Evolutionary conservation across 768 basidiomycete species (phyloP).

Genomic region (Calocybe cyanea): DNA sequence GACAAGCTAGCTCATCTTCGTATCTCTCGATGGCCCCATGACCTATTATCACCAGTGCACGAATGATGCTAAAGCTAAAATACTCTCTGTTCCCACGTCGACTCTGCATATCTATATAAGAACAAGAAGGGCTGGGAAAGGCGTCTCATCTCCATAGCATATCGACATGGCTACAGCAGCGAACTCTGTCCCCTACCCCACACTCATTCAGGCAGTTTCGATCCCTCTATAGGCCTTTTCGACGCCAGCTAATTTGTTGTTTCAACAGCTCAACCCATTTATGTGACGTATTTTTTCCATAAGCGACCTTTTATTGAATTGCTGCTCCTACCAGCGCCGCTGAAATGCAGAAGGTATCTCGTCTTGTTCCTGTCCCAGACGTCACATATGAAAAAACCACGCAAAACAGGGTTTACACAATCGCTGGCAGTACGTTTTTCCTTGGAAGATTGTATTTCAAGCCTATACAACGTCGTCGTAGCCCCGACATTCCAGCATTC

Average conservation of each 20-base stretch:
- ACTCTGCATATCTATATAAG: slow-evolving; percentile 1
- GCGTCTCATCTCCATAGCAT: neutral
- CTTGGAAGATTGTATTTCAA: neutral
- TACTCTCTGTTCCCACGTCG: slow-evolving; percentile 9
- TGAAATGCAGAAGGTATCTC: slow-evolving; percentile 58
- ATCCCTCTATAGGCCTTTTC: neutral
- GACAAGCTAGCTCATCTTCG: neutral
- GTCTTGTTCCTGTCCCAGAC: neutral
- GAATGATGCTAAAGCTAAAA: neutral
- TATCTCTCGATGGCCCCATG: slow-evolving; percentile 1
- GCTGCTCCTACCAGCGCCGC: slow-evolving; percentile 24
- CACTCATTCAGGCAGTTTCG: slow-evolving; percentile 49
- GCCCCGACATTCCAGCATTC: slow-evolving; percentile 62
- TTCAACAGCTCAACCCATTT: slow-evolving; percentile 61
- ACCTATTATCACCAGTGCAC: neutral
- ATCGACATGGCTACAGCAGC: slow-evolving; percentile 52
- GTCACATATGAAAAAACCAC: neutral
- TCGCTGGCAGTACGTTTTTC: slow-evolving; percentile 62
- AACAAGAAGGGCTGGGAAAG: neutral
- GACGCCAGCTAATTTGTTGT: neutral
- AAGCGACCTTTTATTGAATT: neutral
- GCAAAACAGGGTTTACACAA: slow-evolving; percentile 55
- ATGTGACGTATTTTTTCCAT: slow-evolving; percentile 37
- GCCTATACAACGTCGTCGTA: slow-evolving; percentile 15
- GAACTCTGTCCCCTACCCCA: slow-evolving; percentile 59